Evolutionary conservation across 129 eudicot genomes (phyloP), one percentile per base, ranked within the genome.

Genomic region (Chrysanthemum lavandulifolium): DNA sequence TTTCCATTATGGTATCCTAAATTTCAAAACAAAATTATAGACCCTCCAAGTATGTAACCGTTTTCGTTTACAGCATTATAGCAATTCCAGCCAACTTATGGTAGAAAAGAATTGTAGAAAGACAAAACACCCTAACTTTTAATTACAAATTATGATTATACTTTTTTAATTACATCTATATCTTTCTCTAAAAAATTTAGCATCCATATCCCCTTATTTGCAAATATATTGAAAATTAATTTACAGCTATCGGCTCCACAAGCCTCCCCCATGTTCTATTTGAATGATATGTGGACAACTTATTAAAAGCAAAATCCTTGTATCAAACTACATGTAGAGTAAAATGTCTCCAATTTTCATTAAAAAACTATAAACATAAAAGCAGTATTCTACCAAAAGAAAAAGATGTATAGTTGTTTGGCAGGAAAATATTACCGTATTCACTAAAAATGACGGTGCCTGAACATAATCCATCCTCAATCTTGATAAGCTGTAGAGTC

Each of bases 401-500:
- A 61, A 18, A 25, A 49, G 13, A 27, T 3, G 1, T 14, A 52
- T 13, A 1, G 23, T n/a, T 15, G 14, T 48, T 25, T 33, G 58
- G 29, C 5, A 29, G 10, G 21, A 72, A 75, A 21, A 29, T 8
- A 13, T 21, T 87, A 94, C 98, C 97, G 61, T 65, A 77, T 79
- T 79, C 92, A 50, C 86, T 86, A 82, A 78, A 94, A 63, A 94
- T 86, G 36, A 94, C 81, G 36, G 83, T 91, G 75, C 99, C 97
- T 13, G 94, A 29, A 79, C 99, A 90, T 69, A 94, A 67, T 69
- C 99, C 99, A 74, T 94, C 97, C 80, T 94, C 99, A 61, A 94
- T 78, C 76, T 88, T 90, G 48, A 84, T 77, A 56, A 94, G 97
- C 74, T 94, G 89, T 61, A 94, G 91, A 10, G 97, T 88, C 99